phyloP scores from a whole-genome alignment of 306 rosid species.

The Delonix regia region DNA sequence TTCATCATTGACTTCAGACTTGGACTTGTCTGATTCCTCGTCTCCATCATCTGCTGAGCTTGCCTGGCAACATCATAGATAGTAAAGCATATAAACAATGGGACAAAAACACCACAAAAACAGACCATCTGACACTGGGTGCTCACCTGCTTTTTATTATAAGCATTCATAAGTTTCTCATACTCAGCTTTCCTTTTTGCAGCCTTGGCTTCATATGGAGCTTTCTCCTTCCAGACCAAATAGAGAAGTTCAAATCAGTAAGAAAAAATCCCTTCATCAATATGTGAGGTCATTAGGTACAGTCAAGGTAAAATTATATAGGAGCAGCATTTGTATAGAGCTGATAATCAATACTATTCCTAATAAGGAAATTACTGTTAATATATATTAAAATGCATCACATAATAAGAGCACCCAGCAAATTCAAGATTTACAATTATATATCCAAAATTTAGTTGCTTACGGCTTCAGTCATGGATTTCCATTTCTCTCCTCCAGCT shows the following conservation, averaged over 20 bases:
- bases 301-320: background rate
- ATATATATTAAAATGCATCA: background rate
- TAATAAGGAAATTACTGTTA: background rate
- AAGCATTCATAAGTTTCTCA: slow-evolving; percentile 68
- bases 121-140: background rate
- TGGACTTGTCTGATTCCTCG: slow-evolving; percentile 73
- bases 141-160: slow-evolving; percentile 65
- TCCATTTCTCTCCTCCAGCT: slow-evolving; percentile 97
- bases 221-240: slow-evolving; percentile 70
- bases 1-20: slow-evolving; percentile 67
- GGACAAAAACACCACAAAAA: slow-evolving; percentile 14
- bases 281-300: background rate
- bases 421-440: background rate
- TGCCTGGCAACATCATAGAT: slow-evolving; percentile 45
- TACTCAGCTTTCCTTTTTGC: slow-evolving; percentile 73
- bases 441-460: slow-evolving; percentile 36
- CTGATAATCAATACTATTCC: background rate
- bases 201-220: slow-evolving; percentile 89
- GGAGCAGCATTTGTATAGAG: background rate
- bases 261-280: background rate
- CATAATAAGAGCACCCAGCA: background rate
- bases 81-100: slow-evolving; percentile 23
- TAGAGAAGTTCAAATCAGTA: slow-evolving; percentile 20
- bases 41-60: slow-evolving; percentile 62
- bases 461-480: slow-evolving; percentile 72